Conservation (phyloP, 345 rosid species). For the Raphanus raphanistrum region DNA sequence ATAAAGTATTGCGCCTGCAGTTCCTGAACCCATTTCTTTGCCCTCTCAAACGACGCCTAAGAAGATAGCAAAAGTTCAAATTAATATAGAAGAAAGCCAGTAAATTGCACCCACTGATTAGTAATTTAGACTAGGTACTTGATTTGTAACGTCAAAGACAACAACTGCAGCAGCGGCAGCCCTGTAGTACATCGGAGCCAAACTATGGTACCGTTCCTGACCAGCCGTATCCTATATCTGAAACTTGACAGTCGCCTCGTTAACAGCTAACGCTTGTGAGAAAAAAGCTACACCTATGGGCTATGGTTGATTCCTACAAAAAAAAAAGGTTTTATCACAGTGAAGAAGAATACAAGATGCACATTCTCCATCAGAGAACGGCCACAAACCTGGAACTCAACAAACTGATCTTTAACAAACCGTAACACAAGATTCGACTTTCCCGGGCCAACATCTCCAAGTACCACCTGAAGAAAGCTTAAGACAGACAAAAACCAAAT, state of each 20-base stretch:
- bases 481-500: conserved; percentile 8
- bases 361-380: neutral
- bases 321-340: neutral
- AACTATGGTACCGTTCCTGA: conserved; percentile 92
- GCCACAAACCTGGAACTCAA: conserved; percentile 73
- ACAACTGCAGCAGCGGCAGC: conserved; percentile 95
- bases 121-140: neutral
- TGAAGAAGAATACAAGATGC: neutral
- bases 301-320: conserved; percentile 89
- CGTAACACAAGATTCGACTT: conserved; percentile 92
- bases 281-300: conserved; percentile 73
- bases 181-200: conserved; percentile 96
- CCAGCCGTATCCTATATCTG: conserved; percentile 99
- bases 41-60: conserved; percentile 88
- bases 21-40: conserved; percentile 97
- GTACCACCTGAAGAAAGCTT: conserved; percentile 61
- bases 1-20: conserved; percentile 67
- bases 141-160: conserved; percentile 87
- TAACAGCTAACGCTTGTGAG: conserved; percentile 89
- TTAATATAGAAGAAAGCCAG: neutral
- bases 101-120: neutral
- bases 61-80: neutral
- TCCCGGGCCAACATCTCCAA: conserved; percentile 96
- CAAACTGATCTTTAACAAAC: conserved; percentile 86
- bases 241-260: conserved; percentile 90